Conservation (phyloP, 2,329 filamentous ascomycete genomes). For the Annulohypoxylon truncatum region DNA sequence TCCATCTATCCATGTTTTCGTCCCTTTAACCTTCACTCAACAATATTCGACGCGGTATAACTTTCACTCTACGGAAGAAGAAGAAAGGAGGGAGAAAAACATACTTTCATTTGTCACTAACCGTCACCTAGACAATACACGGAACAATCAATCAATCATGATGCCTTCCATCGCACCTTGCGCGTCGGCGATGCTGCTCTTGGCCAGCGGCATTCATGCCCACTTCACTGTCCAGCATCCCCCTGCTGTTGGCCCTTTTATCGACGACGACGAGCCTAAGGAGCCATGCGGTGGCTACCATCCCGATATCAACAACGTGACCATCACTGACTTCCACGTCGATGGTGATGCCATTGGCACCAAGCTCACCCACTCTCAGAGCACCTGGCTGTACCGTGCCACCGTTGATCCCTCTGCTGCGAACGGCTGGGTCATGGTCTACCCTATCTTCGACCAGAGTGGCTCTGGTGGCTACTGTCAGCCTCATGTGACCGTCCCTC, state of each 20-base stretch:
- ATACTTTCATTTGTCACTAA: not conserved
- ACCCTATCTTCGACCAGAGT: constrained; percentile 64
- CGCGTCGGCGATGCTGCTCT: constrained; percentile 49
- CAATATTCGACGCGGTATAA: no score
- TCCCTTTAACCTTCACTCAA: not conserved
- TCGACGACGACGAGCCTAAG: constrained; percentile 58
- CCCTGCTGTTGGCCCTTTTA: constrained; percentile 59
- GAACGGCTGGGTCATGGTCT: constrained; percentile 66
- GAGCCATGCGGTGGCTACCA: constrained; percentile 67
- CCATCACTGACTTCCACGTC: constrained; percentile 65
- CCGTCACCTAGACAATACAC: not conserved
- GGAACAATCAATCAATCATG: constrained; percentile 32
- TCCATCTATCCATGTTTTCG: not conserved
- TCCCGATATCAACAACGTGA: constrained; percentile 54
- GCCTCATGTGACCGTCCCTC: constrained; percentile 60
- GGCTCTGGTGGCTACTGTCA: constrained; percentile 67
- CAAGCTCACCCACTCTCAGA: constrained; percentile 62
- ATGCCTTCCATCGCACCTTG: constrained; percentile 56
- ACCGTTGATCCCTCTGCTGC: constrained; percentile 62
- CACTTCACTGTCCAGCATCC: constrained; percentile 67
- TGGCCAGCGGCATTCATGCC: constrained; percentile 57
- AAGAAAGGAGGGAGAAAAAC: no score
- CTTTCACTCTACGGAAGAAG: no score
- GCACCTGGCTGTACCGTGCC: constrained; percentile 68
- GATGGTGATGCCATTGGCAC: constrained; percentile 65